These are phyloP conservation scores for Cokeromyces recurvatus DNA, from an alignment of 371 early-diverging fungal genomes.

Conservation along the genomic window DNA sequence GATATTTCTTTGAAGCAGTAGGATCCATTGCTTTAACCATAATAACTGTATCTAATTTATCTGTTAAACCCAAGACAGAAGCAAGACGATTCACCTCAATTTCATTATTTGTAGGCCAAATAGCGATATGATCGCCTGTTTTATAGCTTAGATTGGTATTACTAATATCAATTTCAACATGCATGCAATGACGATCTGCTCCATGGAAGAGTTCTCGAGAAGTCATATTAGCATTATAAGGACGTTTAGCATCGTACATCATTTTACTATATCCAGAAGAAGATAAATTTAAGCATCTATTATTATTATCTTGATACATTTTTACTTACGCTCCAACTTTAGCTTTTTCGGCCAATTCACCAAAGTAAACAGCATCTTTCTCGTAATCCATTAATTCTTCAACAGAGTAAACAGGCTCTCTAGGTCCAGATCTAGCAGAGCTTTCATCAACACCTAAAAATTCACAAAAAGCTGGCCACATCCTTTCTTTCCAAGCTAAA, in stretches of 20 bases:
- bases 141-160: conserved; percentile 80
- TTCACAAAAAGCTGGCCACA: conserved; percentile 75
- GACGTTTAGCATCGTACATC: conserved; percentile 79
- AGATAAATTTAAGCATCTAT: conserved; percentile 1
- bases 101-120: conserved; percentile 87
- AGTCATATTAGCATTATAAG: conserved; percentile 65
- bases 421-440: conserved; percentile 31
- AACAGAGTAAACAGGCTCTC: conserved; percentile 41
- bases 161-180: conserved; percentile 86
- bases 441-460: conserved; percentile 65
- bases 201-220: conserved; percentile 66
- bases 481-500: conserved; percentile 85
- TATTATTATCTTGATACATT: not conserved
- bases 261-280: conserved; percentile 10
- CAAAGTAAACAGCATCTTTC: conserved; percentile 49
- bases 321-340: conserved; percentile 31
- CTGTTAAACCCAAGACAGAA: conserved; percentile 54
- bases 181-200: conserved; percentile 78
- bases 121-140: conserved; percentile 93
- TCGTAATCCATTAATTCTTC: conserved; percentile 32
- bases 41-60: conserved; percentile 62
- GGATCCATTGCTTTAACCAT: conserved; percentile 62
- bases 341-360: conserved; percentile 54
- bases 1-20: conserved; percentile 64
- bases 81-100: conserved; percentile 69